Conservation (phyloP, 179 eudicot species). For the Sideroxylon spinosum region DNA sequence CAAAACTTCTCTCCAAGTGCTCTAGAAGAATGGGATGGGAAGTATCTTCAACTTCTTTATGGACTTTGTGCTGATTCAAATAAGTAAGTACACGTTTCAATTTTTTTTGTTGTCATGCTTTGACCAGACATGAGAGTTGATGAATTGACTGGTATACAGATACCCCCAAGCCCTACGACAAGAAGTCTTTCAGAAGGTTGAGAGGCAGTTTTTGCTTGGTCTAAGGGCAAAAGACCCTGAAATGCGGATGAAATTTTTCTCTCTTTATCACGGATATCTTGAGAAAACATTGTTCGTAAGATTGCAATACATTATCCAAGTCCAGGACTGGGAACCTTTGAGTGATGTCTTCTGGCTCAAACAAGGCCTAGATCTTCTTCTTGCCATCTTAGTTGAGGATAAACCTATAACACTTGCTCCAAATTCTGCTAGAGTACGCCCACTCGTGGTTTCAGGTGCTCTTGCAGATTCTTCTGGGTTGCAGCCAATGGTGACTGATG, state of each 20-base stretch:
- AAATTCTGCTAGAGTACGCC: conserved; percentile 84
- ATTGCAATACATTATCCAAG: conserved; percentile 84
- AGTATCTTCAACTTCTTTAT: conserved; percentile 83
- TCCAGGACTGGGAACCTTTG: conserved; percentile 98
- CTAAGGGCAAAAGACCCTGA: conserved; percentile 95
- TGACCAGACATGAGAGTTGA: conserved; percentile 6
- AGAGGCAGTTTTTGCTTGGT: conserved; percentile 94
- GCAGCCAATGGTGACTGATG: conserved; percentile 61
- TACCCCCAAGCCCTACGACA: conserved; percentile 67
- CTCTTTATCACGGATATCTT: conserved; percentile 86
- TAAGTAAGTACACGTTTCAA: conserved; percentile 43
- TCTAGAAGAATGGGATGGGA: conserved; percentile 85
- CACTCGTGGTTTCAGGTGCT: conserved; percentile 55
- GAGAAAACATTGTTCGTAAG: conserved; percentile 79
- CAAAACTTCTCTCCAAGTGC: conserved; percentile 55
- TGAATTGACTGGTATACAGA: conserved; percentile 38
- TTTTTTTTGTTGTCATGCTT: neutral
- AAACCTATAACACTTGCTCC: conserved; percentile 95
- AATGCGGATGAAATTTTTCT: conserved; percentile 73
- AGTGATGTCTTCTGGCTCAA: conserved; percentile 98
- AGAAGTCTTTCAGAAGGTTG: conserved; percentile 93
- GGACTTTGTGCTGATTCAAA: conserved; percentile 90
- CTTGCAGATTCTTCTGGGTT: conserved; percentile 57
- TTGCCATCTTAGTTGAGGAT: conserved; percentile 89
- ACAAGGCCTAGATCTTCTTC: conserved; percentile 98